A percentile compares a stretch with the other conserved stretches of the same genome.
These are phyloP conservation scores for Penicillium canariense DNA, from an alignment of 495 filamentous ascomycete species.

Conservation along the genomic window DNA sequence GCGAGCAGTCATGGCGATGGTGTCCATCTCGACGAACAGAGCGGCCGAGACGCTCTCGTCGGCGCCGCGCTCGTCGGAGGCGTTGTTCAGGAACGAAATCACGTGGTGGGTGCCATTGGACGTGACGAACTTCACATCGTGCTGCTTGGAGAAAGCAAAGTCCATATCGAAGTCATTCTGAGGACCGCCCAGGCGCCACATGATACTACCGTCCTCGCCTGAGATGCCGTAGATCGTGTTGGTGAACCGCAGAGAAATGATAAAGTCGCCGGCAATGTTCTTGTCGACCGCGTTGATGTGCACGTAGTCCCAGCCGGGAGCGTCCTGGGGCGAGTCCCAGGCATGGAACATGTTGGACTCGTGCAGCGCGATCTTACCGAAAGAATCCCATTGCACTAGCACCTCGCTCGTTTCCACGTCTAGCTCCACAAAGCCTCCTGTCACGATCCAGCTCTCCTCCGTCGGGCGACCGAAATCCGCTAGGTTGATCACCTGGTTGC, in stretches of 20 bases:
- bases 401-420: constrained; percentile 46
- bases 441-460: constrained; percentile 37
- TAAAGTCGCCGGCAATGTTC: constrained; percentile 51
- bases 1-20: constrained; percentile 43
- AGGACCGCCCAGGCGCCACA: constrained; percentile 57
- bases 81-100: constrained; percentile 57
- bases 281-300: constrained; percentile 46
- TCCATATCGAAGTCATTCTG: constrained; percentile 42
- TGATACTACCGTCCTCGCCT: constrained; percentile 52
- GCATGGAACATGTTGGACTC: constrained; percentile 49
- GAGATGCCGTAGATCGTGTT: constrained; percentile 57
- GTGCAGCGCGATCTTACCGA: constrained; percentile 39
- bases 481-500: constrained; percentile 38
- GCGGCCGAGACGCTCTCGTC: constrained; percentile 49
- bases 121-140: constrained; percentile 55
- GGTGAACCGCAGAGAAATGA: constrained; percentile 57
- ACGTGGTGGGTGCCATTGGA: constrained; percentile 49
- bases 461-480: constrained; percentile 43
- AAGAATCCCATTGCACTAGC: constrained; percentile 47
- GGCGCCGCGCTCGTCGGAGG: constrained; percentile 39
- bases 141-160: constrained; percentile 59
- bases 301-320: constrained; percentile 41
- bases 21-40: constrained; percentile 53
- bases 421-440: constrained; percentile 46
- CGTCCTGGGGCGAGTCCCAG: constrained; percentile 14